Evolutionary conservation across 2,329 filamentous ascomycete species (phyloP), one percentile per base, ranked within the genome.

Genomic region (Nemania sp.): DNA sequence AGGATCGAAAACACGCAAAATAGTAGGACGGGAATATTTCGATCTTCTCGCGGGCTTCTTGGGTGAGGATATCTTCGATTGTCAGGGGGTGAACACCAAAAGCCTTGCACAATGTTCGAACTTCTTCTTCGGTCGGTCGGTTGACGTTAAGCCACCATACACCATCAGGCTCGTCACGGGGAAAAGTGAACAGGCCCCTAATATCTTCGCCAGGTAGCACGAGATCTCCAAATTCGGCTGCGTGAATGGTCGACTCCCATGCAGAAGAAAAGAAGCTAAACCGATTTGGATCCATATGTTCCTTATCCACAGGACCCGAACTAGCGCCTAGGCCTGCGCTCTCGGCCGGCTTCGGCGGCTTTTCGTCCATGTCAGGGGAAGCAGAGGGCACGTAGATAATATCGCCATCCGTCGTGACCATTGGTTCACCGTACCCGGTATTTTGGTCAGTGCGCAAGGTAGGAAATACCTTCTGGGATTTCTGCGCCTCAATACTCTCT

Each of bases 111-210:
- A 99, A 89, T 32, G 89, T 89, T 45, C 88, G 87, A 18, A 97
- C 87, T 74, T 98, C 95, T 60, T 94, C 92, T 71, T 93, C 90
- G 1, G 89, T 93, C 1, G 94, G 92, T 68, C 91, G 92, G 73
- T 94, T 90, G 74, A 97, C 89, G 71, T 99, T 96, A 52, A 99
- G 83, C 95, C 95, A 99, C 93, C 94, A 99, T n/a, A 97, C 93
- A 70, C 94, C 94, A 68, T 92, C 83, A 2, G 79, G 76, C 63
- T 87, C 85, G 32, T 83, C 82, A 54, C 82, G 86, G 6, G 86
- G 86, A 35, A 88, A 79, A 34, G 81, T 80, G 73, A 99, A 99
- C 11, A 99, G 85, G 58, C 92, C 92, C 34, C 91, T 89, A 69
- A 98, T 90, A 59, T 90, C 90, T 74, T 97, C 95, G 9, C 92